These are phyloP conservation scores for Suhomyces maxii DNA, from an alignment of 1,139 yeast genomes.

Conservation along the genomic window DNA sequence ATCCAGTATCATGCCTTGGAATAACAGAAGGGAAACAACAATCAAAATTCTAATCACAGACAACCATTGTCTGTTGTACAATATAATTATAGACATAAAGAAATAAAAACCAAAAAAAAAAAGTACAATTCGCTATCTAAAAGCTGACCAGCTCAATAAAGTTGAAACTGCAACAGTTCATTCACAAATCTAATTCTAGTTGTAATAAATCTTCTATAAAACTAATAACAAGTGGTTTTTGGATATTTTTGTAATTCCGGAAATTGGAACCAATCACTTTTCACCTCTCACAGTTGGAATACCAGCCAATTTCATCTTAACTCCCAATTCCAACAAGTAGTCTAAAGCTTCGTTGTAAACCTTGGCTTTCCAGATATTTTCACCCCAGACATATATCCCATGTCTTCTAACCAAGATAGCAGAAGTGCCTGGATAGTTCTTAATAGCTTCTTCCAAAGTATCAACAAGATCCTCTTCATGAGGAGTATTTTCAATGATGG, in stretches of 20 bases:
- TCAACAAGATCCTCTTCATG: constrained; percentile 85
- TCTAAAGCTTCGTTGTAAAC: constrained; percentile 91
- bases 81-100: neutral
- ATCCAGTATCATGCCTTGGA: too few species aligned
- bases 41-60: too few species aligned
- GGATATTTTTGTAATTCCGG: neutral
- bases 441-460: constrained; percentile 61
- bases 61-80: neutral
- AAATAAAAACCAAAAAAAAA: neutral
- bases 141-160: neutral
- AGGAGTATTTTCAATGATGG: constrained; percentile 88
- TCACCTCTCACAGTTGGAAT: constrained; percentile 41
- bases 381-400: constrained; percentile 96
- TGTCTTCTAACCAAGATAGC: constrained; percentile 92
- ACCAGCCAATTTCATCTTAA: constrained; percentile 70
- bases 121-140: neutral
- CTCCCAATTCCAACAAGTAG: constrained; percentile 79
- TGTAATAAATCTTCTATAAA: too few species aligned
- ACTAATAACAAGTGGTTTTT: too few species aligned
- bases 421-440: constrained; percentile 68
- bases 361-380: constrained; percentile 88
- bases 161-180: too few species aligned
- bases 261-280: neutral
- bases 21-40: too few species aligned
- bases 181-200: too few species aligned